A percentile compares a stretch with the other conserved stretches of the same genome.
Conservation (phyloP, 1,284 basidiomycete genomes). For the Ganoderma sinense region DNA sequence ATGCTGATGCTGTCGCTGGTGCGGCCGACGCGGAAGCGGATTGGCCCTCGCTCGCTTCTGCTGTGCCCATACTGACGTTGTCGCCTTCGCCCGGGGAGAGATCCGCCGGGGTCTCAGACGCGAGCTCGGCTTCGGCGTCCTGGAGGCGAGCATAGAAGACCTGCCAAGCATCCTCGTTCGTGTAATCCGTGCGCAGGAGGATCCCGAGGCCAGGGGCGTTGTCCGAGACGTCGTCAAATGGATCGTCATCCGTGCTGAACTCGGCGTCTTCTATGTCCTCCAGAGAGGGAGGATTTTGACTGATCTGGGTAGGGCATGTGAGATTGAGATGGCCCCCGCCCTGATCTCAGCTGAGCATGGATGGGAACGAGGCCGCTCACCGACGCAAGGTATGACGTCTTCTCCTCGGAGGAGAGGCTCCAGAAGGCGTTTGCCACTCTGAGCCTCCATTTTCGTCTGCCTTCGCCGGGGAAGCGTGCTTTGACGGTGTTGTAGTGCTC, state of each 20-base stretch:
- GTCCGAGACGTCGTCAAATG: slow-evolving; percentile 45
- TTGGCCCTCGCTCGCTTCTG: slow-evolving; percentile 21
- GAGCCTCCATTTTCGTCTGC: slow-evolving; percentile 49
- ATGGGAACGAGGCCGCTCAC: slow-evolving; percentile 20
- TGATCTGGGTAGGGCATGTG: slow-evolving; percentile 20
- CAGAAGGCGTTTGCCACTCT: slow-evolving; percentile 50
- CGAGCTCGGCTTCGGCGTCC: slow-evolving; percentile 58
- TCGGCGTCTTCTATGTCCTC: slow-evolving; percentile 29
- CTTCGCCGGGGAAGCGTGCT: slow-evolving; percentile 44
- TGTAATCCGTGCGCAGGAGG: slow-evolving; percentile 73
- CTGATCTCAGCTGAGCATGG: not conserved
- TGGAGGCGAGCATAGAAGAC: slow-evolving; percentile 57
- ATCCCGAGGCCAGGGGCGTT: slow-evolving; percentile 55
- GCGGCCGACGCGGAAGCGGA: slow-evolving; percentile 22
- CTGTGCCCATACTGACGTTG: slow-evolving; percentile 23
- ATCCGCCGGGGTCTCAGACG: slow-evolving; percentile 30
- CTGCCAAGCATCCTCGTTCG: slow-evolving; percentile 69
- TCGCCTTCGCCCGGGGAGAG: slow-evolving; percentile 24
- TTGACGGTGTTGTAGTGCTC: slow-evolving; percentile 46
- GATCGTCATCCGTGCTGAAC: slow-evolving; percentile 55
- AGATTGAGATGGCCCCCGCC: not conserved
- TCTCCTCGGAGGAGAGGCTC: slow-evolving; percentile 37
- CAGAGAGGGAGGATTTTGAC: slow-evolving; percentile 24
- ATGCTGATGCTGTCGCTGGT: slow-evolving; percentile 24
- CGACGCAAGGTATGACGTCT: slow-evolving; percentile 30